Conservation (phyloP, 352 stramenopile species). For the Globisporangium orthogonon region DNA sequence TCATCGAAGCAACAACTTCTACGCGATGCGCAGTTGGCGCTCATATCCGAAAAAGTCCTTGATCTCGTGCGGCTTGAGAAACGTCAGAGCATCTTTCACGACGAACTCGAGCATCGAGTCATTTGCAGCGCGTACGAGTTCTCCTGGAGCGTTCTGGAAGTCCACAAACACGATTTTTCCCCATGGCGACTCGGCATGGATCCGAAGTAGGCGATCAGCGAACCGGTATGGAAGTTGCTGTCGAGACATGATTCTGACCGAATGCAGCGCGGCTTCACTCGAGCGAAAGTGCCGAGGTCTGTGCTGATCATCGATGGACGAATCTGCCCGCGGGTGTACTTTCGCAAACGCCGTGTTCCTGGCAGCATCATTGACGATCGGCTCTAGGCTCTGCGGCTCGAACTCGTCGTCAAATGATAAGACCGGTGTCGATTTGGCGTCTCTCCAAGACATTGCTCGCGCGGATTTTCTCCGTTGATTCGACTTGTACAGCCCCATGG, state of each 20-base stretch:
- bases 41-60: slow-evolving; percentile 6
- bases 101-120: slow-evolving; percentile 9
- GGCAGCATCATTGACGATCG: too few relatives aligned
- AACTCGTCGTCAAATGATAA: slow-evolving; percentile 5
- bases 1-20: not conserved
- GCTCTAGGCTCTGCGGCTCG: not conserved
- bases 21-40: slow-evolving; percentile 9
- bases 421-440: slow-evolving; percentile 3
- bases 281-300: not conserved
- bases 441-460: not conserved
- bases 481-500: slow-evolving; percentile 11
- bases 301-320: not conserved
- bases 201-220: slow-evolving; percentile 10
- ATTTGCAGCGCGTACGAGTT: slow-evolving; percentile 6
- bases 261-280: not conserved
- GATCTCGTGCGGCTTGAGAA: slow-evolving; percentile 11
- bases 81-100: slow-evolving; percentile 8
- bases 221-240: slow-evolving; percentile 6
- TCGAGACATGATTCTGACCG: not conserved
- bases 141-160: slow-evolving; percentile 6
- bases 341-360: not conserved
- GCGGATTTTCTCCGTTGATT: not conserved
- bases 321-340: not conserved
- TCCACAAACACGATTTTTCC: slow-evolving; percentile 20
- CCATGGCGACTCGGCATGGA: slow-evolving; percentile 20